Percentiles rank a stretch among this genome's conserved stretches.
These are phyloP conservation scores for Asterochloris erici DNA, from an alignment of 139 green algal species.

Conservation along the genomic window DNA sequence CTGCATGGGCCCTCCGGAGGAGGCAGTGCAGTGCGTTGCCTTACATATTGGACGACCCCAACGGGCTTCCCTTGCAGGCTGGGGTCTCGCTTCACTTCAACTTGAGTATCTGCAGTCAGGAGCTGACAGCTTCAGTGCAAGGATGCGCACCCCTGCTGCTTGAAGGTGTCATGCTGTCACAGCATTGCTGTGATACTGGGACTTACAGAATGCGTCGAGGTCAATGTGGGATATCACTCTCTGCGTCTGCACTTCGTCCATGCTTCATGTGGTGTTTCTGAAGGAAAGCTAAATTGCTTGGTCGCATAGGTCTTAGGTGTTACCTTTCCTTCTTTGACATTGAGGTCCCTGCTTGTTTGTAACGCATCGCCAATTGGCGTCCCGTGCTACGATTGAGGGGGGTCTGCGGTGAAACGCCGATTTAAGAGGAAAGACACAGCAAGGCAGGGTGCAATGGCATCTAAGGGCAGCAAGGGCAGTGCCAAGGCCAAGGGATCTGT, in stretches of 20 bases:
- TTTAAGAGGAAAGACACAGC: too few relatives aligned
- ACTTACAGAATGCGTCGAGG: conserved; percentile 61
- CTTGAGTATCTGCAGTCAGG: neutral
- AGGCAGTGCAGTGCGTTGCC: neutral
- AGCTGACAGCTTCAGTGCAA: neutral
- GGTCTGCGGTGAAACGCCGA: too few relatives aligned
- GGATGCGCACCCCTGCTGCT: neutral
- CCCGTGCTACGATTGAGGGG: too few relatives aligned
- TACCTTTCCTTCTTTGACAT: too few relatives aligned
- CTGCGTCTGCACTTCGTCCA: neutral
- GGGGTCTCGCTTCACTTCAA: conserved; percentile 17
- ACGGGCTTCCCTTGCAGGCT: conserved; percentile 50
- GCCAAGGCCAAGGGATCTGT: too few relatives aligned
- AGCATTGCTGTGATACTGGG: neutral
- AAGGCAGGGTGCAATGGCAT: too few relatives aligned
- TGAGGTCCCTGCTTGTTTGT: too few relatives aligned
- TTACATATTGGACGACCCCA: conserved; percentile 32
- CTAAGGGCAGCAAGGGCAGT: too few relatives aligned
- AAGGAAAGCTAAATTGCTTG: too few relatives aligned
- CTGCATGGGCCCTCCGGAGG: neutral
- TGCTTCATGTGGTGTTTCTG: neutral
- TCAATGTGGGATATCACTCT: conserved; percentile 49
- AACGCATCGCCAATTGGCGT: too few relatives aligned
- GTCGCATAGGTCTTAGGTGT: too few relatives aligned
- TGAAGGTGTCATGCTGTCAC: neutral